These are phyloP conservation scores for Trichosporon ovoides DNA, from an alignment of 1,284 basidiomycete species.

Conservation along the genomic window DNA sequence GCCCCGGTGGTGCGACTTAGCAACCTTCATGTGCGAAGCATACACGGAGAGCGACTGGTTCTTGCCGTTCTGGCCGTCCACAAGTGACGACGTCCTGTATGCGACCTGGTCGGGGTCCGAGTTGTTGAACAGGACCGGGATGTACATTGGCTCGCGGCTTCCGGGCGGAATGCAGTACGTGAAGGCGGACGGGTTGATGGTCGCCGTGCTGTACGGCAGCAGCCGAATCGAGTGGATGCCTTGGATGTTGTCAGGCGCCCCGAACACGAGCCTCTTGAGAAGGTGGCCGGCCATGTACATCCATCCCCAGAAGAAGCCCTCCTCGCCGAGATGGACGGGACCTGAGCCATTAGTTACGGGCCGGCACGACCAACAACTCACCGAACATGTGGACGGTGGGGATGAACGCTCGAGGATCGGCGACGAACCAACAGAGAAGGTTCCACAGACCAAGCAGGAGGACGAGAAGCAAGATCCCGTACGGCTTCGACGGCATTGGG, in stretches of 20 bases:
- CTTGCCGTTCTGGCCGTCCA: constrained; percentile 50
- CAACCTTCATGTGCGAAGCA: constrained; percentile 27
- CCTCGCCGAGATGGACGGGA: constrained; percentile 20
- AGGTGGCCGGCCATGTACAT: constrained; percentile 8
- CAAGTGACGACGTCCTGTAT: constrained; percentile 69
- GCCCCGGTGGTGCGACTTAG: constrained; percentile 21
- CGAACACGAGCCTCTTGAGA: constrained; percentile 10
- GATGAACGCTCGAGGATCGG: constrained; percentile 27
- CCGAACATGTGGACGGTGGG: constrained; percentile 34
- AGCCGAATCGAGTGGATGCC: constrained; percentile 43
- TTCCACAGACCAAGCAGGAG: constrained; percentile 26
- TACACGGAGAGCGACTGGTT: constrained; percentile 21
- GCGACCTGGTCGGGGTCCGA: constrained; percentile 67
- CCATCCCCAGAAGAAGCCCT: constrained; percentile 21
- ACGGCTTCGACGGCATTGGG: constrained; percentile 21
- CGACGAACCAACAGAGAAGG: constrained; percentile 34
- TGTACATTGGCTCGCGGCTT: constrained; percentile 33
- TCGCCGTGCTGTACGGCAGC: constrained; percentile 43
- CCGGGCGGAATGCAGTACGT: constrained; percentile 45
- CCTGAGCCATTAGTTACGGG: constrained; percentile 8
- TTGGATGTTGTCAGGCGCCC: constrained; percentile 34
- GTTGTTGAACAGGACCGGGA: constrained; percentile 71
- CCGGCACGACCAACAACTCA: constrained; percentile 5
- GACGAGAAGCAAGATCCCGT: constrained; percentile 17
- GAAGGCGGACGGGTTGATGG: constrained; percentile 46